phyloP scores from a whole-genome alignment of 2,329 filamentous ascomycete genomes.

The Scedosporium minutisporum region DNA sequence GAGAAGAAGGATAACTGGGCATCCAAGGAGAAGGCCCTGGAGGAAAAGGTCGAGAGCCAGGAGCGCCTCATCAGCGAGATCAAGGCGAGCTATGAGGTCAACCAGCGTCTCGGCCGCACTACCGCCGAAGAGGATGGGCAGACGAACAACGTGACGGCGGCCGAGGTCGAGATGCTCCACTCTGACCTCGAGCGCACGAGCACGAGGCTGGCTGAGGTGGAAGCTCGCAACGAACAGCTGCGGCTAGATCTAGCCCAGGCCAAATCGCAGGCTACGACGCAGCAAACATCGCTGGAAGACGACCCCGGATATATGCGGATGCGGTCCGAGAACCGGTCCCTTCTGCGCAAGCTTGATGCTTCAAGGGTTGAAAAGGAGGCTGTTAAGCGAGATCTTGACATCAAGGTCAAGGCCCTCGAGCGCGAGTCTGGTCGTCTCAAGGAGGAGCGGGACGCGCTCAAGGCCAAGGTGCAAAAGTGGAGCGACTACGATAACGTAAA shows the following conservation, averaged over 20 bases:
- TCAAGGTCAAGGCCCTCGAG: constrained; percentile 67
- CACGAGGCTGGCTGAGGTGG: constrained; percentile 75
- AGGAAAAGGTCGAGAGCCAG: constrained; percentile 91
- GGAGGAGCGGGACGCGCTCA: constrained; percentile 72
- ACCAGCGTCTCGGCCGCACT: constrained; percentile 71
- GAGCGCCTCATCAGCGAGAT: constrained; percentile 87
- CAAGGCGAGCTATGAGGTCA: constrained; percentile 95
- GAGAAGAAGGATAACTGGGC: constrained; percentile 97
- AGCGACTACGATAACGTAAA: constrained; percentile 94
- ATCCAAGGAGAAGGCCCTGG: constrained; percentile 79
- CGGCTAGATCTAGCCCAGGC: constrained; percentile 83
- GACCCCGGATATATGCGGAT: constrained; percentile 82
- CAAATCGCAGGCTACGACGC: constrained; percentile 60
- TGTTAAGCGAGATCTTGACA: constrained; percentile 66
- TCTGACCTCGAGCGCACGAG: constrained; percentile 88
- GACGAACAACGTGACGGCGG: constrained; percentile 63
- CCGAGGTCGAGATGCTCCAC: constrained; percentile 87
- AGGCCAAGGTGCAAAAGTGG: constrained; percentile 76
- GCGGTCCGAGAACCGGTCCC: constrained; percentile 84
- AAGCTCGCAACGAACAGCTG: constrained; percentile 89
- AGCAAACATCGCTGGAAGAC: constrained; percentile 64
- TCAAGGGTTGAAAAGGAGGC: constrained; percentile 75
- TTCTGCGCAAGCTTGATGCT: constrained; percentile 80
- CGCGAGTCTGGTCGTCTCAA: constrained; percentile 65
- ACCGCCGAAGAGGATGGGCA: constrained; percentile 48